Percentiles rank a stretch among this genome's conserved stretches.
phyloP scores from a whole-genome alignment of 768 basidiomycete species.

The Suillus cothurnatus region DNA sequence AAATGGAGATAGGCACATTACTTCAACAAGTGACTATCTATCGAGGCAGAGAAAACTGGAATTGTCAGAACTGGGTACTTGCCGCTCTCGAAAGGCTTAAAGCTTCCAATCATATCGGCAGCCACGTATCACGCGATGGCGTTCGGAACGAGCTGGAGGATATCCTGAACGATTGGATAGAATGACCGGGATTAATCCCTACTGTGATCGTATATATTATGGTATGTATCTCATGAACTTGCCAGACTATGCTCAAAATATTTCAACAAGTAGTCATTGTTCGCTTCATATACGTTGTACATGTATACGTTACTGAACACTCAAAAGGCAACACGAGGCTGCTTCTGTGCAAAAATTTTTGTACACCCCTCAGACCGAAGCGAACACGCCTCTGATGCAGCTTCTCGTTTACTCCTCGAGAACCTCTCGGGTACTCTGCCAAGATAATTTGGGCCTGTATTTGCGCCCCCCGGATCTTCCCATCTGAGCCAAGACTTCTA shows the following conservation, averaged over 20 bases:
- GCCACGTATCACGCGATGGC: constrained; percentile 20
- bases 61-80: constrained; percentile 33
- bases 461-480: neutral
- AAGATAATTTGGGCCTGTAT: neutral
- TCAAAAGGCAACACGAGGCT: neutral
- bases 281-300: neutral
- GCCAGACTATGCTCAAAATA: neutral
- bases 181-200: constrained; percentile 8
- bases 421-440: neutral
- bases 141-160: constrained; percentile 27
- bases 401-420: neutral
- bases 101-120: constrained; percentile 17
- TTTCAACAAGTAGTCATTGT: neutral
- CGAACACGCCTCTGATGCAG: neutral
- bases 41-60: constrained; percentile 34
- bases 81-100: constrained; percentile 27
- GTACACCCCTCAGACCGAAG: neutral
- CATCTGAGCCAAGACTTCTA: neutral
- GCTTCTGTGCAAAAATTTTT: neutral
- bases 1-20: constrained; percentile 19
- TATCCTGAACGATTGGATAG: constrained; percentile 25
- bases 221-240: neutral
- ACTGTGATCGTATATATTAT: neutral
- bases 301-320: neutral
- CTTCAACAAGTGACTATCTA: constrained; percentile 26